Conservation (phyloP, 164 flowering plant genomes). For the Umbellularia californica region DNA sequence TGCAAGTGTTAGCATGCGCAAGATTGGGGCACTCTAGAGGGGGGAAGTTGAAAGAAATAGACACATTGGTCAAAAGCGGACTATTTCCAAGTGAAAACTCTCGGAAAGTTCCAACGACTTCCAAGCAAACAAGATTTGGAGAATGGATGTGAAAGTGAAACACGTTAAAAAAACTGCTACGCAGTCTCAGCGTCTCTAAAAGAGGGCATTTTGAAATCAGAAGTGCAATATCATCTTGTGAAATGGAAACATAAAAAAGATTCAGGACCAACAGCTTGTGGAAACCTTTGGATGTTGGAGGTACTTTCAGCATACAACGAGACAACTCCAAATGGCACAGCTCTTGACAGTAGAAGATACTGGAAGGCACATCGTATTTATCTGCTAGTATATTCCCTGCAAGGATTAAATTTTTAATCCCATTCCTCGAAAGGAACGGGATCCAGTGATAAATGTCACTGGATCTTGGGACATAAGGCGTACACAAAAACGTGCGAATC, state of each 20-base stretch:
- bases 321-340: not conserved
- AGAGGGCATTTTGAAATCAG: conserved; percentile 18
- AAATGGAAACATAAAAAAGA: not conserved
- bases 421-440: too few relatives aligned
- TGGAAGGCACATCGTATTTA: conserved; percentile 28
- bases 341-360: conserved; percentile 16
- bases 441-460: too few relatives aligned
- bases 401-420: too few relatives aligned
- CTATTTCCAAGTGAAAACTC: conserved; percentile 35
- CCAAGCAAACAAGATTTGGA: conserved; percentile 45
- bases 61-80: conserved; percentile 27
- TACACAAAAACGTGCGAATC: too few relatives aligned
- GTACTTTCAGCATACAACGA: not conserved
- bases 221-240: not conserved
- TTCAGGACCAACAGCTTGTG: not conserved
- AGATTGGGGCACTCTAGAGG: not conserved
- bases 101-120: conserved; percentile 39
- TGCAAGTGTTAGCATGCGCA: conserved; percentile 13
- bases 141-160: conserved; percentile 36
- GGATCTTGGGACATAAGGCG: too few relatives aligned
- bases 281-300: not conserved
- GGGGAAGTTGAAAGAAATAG: conserved; percentile 19
- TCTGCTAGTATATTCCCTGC: too few relatives aligned
- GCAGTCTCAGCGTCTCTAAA: conserved; percentile 40
- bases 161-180: conserved; percentile 34